These are phyloP conservation scores for Juglanconis oblonga DNA, from an alignment of 2,329 filamentous ascomycete species.

Conservation along the genomic window DNA sequence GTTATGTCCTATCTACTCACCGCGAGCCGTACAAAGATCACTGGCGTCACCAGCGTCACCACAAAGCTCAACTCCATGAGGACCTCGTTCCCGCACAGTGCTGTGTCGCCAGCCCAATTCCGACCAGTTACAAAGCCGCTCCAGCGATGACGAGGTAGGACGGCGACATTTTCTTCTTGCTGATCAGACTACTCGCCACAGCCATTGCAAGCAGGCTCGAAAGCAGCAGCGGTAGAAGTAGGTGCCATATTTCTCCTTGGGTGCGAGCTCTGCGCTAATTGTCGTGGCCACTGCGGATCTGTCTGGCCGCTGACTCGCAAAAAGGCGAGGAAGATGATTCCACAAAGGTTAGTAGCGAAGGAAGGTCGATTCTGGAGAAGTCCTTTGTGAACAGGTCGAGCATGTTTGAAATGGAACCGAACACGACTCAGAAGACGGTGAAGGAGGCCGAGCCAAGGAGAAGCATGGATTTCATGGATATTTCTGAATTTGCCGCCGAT, in stretches of 20 bases:
- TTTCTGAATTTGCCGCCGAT: slow-evolving; percentile 44
- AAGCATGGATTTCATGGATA: slow-evolving; percentile 38
- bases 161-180: slow-evolving; percentile 27
- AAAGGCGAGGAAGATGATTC: slow-evolving; percentile 34
- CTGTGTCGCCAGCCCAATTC: slow-evolving; percentile 28
- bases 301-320: slow-evolving; percentile 45
- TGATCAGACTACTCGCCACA: slow-evolving; percentile 26
- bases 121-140: slow-evolving; percentile 29
- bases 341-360: slow-evolving; percentile 10
- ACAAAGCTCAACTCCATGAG: slow-evolving; percentile 37
- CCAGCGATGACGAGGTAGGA: slow-evolving; percentile 30
- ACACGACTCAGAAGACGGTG: slow-evolving; percentile 36
- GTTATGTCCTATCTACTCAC: slow-evolving; percentile 28
- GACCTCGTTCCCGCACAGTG: slow-evolving; percentile 32
- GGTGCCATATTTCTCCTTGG: slow-evolving; percentile 30
- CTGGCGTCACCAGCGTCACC: slow-evolving; percentile 28
- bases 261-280: slow-evolving; percentile 34
- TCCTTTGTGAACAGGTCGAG: slow-evolving; percentile 27
- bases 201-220: slow-evolving; percentile 30
- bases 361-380: background rate
- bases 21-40: slow-evolving; percentile 31
- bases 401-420: slow-evolving; percentile 32
- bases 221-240: slow-evolving; percentile 32
- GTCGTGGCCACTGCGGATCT: slow-evolving; percentile 42
- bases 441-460: slow-evolving; percentile 33